phyloP scores from a whole-genome alignment of 2,329 filamentous ascomycete genomes.

The Elsinoe australis region DNA sequence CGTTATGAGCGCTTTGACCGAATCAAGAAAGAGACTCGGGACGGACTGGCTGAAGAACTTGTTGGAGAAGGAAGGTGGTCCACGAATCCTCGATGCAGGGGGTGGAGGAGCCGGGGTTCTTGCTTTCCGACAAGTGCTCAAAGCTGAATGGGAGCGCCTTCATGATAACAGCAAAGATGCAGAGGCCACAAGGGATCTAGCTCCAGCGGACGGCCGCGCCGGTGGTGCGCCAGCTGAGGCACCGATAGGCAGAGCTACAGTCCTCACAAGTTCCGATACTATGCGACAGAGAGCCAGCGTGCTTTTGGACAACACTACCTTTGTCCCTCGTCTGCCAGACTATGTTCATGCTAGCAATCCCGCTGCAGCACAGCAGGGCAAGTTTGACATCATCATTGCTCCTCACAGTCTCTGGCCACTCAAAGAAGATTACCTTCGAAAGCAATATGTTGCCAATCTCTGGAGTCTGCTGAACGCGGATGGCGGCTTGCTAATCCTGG shows the following conservation, averaged over 20 bases:
- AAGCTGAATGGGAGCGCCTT: constrained; percentile 73
- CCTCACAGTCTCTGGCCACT: constrained; percentile 74
- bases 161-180: constrained; percentile 31
- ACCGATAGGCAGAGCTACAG: constrained; percentile 66
- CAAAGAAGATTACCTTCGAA: constrained; percentile 67
- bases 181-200: constrained; percentile 23
- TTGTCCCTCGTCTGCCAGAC: constrained; percentile 85
- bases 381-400: constrained; percentile 82
- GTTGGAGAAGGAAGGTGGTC: constrained; percentile 51
- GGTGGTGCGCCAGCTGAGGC: constrained; percentile 37
- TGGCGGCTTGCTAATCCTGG: constrained; percentile 75
- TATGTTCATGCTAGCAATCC: constrained; percentile 60
- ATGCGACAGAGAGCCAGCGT: constrained; percentile 67
- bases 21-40: constrained; percentile 66
- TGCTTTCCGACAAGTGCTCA: constrained; percentile 69
- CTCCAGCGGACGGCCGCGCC: constrained; percentile 29
- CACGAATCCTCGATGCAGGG: constrained; percentile 66
- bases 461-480: constrained; percentile 79
- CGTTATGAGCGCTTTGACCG: constrained; percentile 59
- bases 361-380: constrained; percentile 36
- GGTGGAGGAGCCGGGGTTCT: constrained; percentile 64
- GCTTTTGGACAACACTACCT: constrained; percentile 81
- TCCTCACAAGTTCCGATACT: constrained; percentile 66
- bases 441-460: constrained; percentile 73
- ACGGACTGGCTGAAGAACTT: constrained; percentile 60